Conservation (phyloP, 2,329 filamentous ascomycete genomes). For the Penicillium sp. region DNA sequence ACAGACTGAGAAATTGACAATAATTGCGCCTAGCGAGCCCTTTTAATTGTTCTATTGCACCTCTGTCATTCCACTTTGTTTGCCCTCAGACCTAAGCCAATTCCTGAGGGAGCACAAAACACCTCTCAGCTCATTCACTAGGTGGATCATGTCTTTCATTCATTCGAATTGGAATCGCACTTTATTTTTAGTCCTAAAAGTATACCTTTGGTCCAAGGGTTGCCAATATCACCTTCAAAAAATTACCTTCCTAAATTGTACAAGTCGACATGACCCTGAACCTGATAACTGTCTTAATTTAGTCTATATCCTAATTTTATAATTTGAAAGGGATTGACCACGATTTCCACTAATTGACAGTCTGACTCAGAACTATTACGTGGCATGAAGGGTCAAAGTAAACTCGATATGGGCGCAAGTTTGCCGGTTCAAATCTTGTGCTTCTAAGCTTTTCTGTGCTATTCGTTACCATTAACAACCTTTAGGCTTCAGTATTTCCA, state of each 20-base stretch:
- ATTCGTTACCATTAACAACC: neutral
- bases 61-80: neutral
- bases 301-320: neutral
- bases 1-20: neutral
- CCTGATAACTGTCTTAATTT: neutral
- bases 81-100: neutral
- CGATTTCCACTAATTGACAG: neutral
- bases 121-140: neutral
- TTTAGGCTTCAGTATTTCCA: neutral
- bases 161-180: neutral
- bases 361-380: neutral
- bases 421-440: neutral
- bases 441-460: neutral
- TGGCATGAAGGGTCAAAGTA: neutral
- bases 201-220: neutral
- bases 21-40: neutral
- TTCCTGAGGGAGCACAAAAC: neutral
- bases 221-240: neutral
- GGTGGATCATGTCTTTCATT: neutral
- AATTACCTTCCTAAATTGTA: neutral
- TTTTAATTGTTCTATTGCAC: neutral
- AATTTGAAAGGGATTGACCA: neutral
- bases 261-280: neutral
- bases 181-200: neutral
- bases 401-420: neutral